These are phyloP conservation scores for Breynia disticha DNA, from an alignment of 441 rosid genomes.

Conservation along the genomic window DNA sequence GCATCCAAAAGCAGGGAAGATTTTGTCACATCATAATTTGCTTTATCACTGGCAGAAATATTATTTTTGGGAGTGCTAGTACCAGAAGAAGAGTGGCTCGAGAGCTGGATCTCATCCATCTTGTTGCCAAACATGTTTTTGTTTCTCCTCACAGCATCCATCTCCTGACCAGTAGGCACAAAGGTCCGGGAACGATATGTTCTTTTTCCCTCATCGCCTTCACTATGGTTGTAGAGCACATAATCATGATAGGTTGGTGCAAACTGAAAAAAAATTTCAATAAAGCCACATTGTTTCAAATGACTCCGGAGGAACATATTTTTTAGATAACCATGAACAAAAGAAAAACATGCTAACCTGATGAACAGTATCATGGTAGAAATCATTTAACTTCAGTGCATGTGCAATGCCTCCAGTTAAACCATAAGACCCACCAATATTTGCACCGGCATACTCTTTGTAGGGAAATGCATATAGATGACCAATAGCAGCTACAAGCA, in stretches of 20 bases:
- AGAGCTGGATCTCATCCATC: conserved; percentile 66
- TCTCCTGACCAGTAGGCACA: conserved; percentile 97
- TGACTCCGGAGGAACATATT: neutral
- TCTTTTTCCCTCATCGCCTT: conserved; percentile 78
- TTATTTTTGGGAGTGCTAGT: conserved; percentile 44
- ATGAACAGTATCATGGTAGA: conserved; percentile 96
- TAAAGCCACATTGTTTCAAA: conserved; percentile 15
- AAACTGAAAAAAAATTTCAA: conserved; percentile 41
- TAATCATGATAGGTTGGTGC: conserved; percentile 98
- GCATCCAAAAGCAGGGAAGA: conserved; percentile 66
- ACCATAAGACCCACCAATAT: conserved; percentile 63
- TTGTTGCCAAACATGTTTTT: conserved; percentile 55
- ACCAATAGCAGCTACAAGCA: conserved; percentile 91
- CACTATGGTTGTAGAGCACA: conserved; percentile 77
- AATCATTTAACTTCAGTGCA: conserved; percentile 87
- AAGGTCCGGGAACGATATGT: conserved; percentile 88
- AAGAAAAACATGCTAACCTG: conserved; percentile 40
- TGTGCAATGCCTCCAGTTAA: conserved; percentile 74
- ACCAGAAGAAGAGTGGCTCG: conserved; percentile 55
- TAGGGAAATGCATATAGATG: conserved; percentile 91
- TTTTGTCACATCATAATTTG: conserved; percentile 35
- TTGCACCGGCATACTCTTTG: conserved; percentile 97
- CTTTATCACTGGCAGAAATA: conserved; percentile 25
- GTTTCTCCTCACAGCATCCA: conserved; percentile 91
- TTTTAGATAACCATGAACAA: neutral